Base-by-base conservation (phyloP, 1,284 basidiomycete species). In the Austroboletus olivaceoglutinosus region DNA sequence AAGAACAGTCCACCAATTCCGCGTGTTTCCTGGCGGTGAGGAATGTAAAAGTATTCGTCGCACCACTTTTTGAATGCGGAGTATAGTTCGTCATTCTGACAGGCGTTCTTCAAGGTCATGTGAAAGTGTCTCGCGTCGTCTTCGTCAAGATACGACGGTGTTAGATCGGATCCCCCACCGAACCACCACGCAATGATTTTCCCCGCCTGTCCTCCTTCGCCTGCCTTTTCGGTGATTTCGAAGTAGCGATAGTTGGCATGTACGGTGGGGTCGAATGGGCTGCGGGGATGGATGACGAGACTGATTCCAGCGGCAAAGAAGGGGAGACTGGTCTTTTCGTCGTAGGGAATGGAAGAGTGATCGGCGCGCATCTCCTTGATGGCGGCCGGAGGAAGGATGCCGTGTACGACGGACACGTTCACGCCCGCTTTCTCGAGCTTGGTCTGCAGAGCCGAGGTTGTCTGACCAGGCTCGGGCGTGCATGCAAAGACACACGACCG, bases 211-310 rank as follows among this genome's bases (percentile, higher is more conserved):
- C 68, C 59, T 36, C 69, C 71, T 29, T 70, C 65, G 10, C 48
- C 60, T 2, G 54, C 62, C 34, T 75, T 73, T 57, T 89, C 81
- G 15, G 83, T 84, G 58, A 93, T 80, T 73, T 98, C 97, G 69
- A 99, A 99, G 74, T 98, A 99, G 48, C 97, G 89, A 66, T 96
- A 98, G 72, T 99, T 99, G 58, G 92, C 85, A 71, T 99, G 96
- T 8, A 91, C 86, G n/a, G 94, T 97, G 2, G 92, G 91, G 15
- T 87, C 84, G 60, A 90, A 83, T 1, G 97, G 97, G 73, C 95
- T 97, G 54, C 85, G 81, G 0, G 96, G 95, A 71, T 99, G 97
- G 23, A 98, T 82, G 58, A 99, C 93, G 59, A 98, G 81, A 54
- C 86, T 91, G 60, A 99, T 77, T 0, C 96, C 96, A 0, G 90